Evolutionary conservation across 805 yeast species (phyloP), one percentile per base, ranked within the genome.

Genomic region (Cyberlindnera petersonii): DNA sequence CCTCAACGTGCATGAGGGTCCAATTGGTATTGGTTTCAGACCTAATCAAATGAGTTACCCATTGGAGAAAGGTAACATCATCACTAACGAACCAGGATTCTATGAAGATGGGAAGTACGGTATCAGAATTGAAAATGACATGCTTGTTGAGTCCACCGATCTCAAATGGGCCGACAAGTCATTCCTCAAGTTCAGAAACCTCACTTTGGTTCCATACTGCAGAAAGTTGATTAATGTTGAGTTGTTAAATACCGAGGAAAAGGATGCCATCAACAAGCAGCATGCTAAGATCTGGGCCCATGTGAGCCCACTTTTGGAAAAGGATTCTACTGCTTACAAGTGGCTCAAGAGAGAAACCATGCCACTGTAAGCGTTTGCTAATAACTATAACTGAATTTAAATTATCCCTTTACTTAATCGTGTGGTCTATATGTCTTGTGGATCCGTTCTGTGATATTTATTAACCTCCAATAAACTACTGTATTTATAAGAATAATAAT

Each of bases 61-160:
- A 6, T 59, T 74, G 33, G 62, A 69, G 39, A 68, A 68, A 11
- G 97, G 97, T 5, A 86, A 82, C 50, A 72, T 89, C 18, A 65
- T 87, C 28, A 82, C 94, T 35, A 89, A 89, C 63, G 98, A 93
- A 61, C 98, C 98, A 0, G 98, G 98, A 0, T 91, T 69, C 59
- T 93, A 93, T 60, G 77, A 82, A 47, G 95, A 86, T 51, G 91
- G 89, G n/a, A 78, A 81, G 44, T 88, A 75, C 59, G 98, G 98
- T 9, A 75, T 91, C 44, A 72, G 98, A 49, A 77, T 93, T 39
- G 98, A 93, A 62, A 84, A 87, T 57, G 89, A 88, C 50, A 59
- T 93, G 31, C 69, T 81, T 33, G 77, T 80, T 15, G 64, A 64
- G 42, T 66, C 60, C 21, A 61, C 65, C 4, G 66, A 46, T 41